phyloP scores from a whole-genome alignment of 2,329 filamentous ascomycete genomes.

The Leptoxyphium fumago region DNA sequence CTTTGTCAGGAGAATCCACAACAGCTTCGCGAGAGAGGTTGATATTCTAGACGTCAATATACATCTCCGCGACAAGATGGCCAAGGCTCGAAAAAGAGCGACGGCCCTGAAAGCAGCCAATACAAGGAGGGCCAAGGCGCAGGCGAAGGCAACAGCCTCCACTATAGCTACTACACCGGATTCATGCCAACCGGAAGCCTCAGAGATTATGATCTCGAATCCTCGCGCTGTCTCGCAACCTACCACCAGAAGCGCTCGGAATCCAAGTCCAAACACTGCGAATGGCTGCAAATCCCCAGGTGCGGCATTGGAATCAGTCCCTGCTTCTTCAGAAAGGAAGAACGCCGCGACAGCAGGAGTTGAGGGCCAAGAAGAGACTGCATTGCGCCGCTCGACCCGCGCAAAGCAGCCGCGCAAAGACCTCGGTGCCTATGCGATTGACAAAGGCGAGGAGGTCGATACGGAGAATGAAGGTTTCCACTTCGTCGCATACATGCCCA shows the following conservation, averaged over 20 bases:
- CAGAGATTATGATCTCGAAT: constrained; percentile 2
- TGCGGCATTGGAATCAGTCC: neutral
- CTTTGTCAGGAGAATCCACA: constrained; percentile 70
- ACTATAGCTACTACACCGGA: constrained; percentile 1
- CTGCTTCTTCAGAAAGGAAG: constrained; percentile 7
- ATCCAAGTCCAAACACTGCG: neutral
- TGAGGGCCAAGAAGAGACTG: constrained; percentile 1
- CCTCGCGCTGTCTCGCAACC: constrained; percentile 1
- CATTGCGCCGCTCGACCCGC: constrained; percentile 4
- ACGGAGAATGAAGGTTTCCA: constrained; percentile 57
- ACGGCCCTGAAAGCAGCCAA: constrained; percentile 14
- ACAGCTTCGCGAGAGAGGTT: constrained; percentile 70
- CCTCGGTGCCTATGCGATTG: constrained; percentile 20
- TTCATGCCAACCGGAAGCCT: neutral
- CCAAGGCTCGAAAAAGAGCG: constrained; percentile 22
- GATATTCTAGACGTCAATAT: constrained; percentile 64
- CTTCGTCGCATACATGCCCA: constrained; percentile 78
- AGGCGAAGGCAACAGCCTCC: constrained; percentile 1
- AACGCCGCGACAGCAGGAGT: constrained; percentile 12
- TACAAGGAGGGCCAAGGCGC: constrained; percentile 3
- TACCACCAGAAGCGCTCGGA: neutral
- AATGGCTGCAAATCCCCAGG: constrained; percentile 9
- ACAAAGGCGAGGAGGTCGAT: constrained; percentile 30
- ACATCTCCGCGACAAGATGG: constrained; percentile 39
- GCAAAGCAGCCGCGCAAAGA: constrained; percentile 24